Percentiles rank a stretch among this genome's conserved stretches.
phyloP scores from a whole-genome alignment of 2,329 filamentous ascomycete species.

The Colletotrichum sp. region DNA sequence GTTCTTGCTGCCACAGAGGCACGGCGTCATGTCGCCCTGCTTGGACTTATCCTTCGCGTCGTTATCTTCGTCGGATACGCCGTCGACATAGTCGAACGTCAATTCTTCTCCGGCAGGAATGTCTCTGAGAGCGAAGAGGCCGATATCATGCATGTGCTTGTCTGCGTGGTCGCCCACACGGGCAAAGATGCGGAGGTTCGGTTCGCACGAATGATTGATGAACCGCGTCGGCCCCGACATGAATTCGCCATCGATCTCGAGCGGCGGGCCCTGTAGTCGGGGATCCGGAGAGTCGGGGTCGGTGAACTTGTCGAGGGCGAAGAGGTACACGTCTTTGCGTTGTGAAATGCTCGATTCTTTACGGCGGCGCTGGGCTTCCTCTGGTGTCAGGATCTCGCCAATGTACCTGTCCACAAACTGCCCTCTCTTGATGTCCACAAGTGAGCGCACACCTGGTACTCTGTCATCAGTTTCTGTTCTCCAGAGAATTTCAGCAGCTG shows the following conservation, averaged over 20 bases:
- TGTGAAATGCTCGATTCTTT: constrained; percentile 57
- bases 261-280: constrained; percentile 58
- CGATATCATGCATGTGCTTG: constrained; percentile 76
- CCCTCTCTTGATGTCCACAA: constrained; percentile 68
- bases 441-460: constrained; percentile 64
- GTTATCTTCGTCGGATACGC: constrained; percentile 55
- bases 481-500: too few species aligned
- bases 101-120: constrained; percentile 72
- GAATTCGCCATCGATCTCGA: constrained; percentile 75
- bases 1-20: constrained; percentile 67
- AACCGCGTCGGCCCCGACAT: constrained; percentile 81
- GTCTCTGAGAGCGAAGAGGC: constrained; percentile 73
- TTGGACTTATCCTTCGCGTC: constrained; percentile 55
- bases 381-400: constrained; percentile 70
- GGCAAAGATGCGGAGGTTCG: constrained; percentile 80
- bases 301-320: constrained; percentile 81
- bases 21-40: constrained; percentile 59
- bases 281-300: constrained; percentile 60
- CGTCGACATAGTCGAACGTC: constrained; percentile 81
- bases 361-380: constrained; percentile 71
- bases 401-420: constrained; percentile 84
- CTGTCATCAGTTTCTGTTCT: neutral
- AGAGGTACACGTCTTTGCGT: constrained; percentile 80
- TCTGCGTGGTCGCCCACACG: constrained; percentile 80
- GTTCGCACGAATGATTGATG: constrained; percentile 83